phyloP scores from a whole-genome alignment of 192 early-diverging fungal genomes.

The Umbelopsis isabellina region DNA sequence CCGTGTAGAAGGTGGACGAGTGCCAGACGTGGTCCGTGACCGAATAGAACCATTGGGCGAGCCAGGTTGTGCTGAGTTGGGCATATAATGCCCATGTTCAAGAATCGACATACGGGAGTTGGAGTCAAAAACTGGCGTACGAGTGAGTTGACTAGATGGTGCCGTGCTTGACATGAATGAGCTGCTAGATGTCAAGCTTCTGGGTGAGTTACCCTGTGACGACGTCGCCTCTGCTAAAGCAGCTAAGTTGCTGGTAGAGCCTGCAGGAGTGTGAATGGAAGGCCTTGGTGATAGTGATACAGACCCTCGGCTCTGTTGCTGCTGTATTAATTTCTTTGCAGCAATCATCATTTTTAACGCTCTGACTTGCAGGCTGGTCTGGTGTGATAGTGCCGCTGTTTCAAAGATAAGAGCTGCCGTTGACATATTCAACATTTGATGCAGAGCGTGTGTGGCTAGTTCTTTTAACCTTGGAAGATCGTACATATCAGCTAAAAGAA shows the following conservation, averaged over 20 bases:
- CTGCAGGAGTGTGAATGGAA: neutral
- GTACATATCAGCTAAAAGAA: slow-evolving; percentile 67
- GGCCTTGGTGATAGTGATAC: neutral
- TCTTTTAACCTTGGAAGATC: slow-evolving; percentile 58
- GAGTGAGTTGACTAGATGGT: neutral
- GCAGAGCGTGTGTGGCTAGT: slow-evolving; percentile 59
- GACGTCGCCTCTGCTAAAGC: neutral
- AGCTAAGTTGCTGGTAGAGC: neutral
- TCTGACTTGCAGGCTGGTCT: slow-evolving; percentile 66
- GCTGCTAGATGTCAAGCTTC: neutral
- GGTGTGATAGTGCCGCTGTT: slow-evolving; percentile 65
- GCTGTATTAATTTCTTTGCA: slow-evolving; percentile 61
- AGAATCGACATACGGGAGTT: slow-evolving; percentile 8
- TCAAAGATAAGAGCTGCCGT: slow-evolving; percentile 71
- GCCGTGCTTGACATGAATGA: neutral
- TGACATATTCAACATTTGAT: slow-evolving; percentile 61
- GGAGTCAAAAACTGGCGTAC: slow-evolving; percentile 1
- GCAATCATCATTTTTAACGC: slow-evolving; percentile 61
- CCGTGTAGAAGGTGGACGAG: neutral
- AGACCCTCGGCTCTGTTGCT: slow-evolving; percentile 42
- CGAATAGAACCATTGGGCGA: slow-evolving; percentile 10
- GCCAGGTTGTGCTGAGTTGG: neutral
- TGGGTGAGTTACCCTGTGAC: neutral
- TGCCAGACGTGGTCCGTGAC: neutral
- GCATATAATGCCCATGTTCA: slow-evolving; percentile 12